Base-by-base conservation (phyloP, 352 stramenopile species). In the Globisporangium lucens region DNA sequence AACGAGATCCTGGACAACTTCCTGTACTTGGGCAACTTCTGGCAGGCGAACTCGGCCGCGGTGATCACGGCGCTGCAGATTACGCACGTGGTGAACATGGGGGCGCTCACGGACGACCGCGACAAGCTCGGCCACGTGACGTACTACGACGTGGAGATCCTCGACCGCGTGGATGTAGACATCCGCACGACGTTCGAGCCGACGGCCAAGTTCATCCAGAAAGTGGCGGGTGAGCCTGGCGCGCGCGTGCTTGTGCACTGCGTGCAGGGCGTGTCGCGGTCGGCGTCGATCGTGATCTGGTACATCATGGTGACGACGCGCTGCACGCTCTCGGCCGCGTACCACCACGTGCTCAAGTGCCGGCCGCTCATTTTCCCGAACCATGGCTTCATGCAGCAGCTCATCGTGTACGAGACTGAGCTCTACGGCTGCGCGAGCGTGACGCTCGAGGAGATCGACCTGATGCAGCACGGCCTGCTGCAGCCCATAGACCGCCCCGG, bases 301-400 rank as follows among this genome's bases (percentile, higher is more conserved):
- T 94, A 91, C 73, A 68, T 94, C 33, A 93, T 94, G 84, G 75
- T 83, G 33, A 72, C 81, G 52, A 90, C 80, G 61, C 79, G 82
- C 58, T 90, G 84, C 62, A 89, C 84, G 29, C 69, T 94, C 10
- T 89, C 84, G 41, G 82, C 85, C 35, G 87, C 87, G 51, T 94
- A 93, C 75, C 85, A 78, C 49, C 82, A 92, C 79, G 87, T 93
- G 64, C 80, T 92, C 66, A 83, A 87, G 64, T 85, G 83, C 52
- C 81, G 87, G 2, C 83, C 81, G 43, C 74, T 93, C 22, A 91
- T 94, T 69, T 93, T 90, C 64, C 87, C 87, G 3, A 94, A 91
- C 67, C 78, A 78, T 51, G 81, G 82, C 59, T 94, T 91, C 72
- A 92, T 94, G 87, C 70, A 76, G 58, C 83, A 91, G 69, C 72